These are phyloP conservation scores for Acacia melanoxylon DNA, from an alignment of 306 rosid species.

Conservation along the genomic window DNA sequence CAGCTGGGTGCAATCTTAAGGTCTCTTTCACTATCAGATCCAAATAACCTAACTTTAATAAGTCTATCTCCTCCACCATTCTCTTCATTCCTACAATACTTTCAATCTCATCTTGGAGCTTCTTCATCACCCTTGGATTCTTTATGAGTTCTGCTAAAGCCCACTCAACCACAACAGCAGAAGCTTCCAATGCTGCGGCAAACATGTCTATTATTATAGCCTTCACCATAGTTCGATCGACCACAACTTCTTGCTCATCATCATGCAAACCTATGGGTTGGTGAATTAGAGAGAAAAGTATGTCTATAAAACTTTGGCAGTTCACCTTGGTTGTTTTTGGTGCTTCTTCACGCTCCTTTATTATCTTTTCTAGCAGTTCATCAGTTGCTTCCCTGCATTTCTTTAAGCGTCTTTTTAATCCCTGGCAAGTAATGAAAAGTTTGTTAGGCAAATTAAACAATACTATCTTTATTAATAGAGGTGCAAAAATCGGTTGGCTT, in stretches of 20 bases:
- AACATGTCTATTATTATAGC: slow-evolving; percentile 36
- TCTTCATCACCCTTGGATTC: slow-evolving; percentile 29
- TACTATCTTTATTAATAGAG: too few relatives aligned
- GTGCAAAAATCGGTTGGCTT: too few relatives aligned
- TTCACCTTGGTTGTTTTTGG: neutral
- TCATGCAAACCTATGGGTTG: slow-evolving; percentile 16
- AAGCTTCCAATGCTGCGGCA: slow-evolving; percentile 8
- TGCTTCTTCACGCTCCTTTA: slow-evolving; percentile 10
- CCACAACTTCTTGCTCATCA: neutral
- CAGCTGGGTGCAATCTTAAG: slow-evolving; percentile 29
- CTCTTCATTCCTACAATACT: slow-evolving; percentile 4
- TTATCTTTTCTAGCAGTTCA: slow-evolving; percentile 19
- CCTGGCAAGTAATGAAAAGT: neutral
- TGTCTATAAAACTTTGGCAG: slow-evolving; percentile 7
- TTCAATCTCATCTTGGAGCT: slow-evolving; percentile 30
- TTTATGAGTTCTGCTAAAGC: slow-evolving; percentile 29
- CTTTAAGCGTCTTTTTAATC: slow-evolving; percentile 19
- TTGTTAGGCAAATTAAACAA: neutral
- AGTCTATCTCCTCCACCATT: slow-evolving; percentile 4
- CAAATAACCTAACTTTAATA: neutral
- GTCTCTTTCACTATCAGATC: slow-evolving; percentile 19
- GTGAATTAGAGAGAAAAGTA: slow-evolving; percentile 13
- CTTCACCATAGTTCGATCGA: slow-evolving; percentile 21
- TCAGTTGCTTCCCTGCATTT: neutral
- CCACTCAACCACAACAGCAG: slow-evolving; percentile 15